A percentile compares a stretch with the other conserved stretches of the same genome.
These are phyloP conservation scores for Clavispora vitiphila DNA, from an alignment of 805 yeast genomes.

Conservation along the genomic window DNA sequence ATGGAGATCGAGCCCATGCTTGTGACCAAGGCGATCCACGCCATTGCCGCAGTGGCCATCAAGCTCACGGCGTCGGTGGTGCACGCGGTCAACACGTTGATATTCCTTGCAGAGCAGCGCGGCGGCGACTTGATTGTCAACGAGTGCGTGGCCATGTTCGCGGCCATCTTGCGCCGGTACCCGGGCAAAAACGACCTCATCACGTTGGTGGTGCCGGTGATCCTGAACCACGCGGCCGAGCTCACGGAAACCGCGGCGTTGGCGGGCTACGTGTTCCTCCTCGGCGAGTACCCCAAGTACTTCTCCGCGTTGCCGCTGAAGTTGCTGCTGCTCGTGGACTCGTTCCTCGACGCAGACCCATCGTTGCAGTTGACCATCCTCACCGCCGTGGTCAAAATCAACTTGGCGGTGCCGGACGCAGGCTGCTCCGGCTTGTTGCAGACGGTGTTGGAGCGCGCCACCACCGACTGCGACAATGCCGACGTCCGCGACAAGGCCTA, in stretches of 20 bases:
- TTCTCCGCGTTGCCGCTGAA: slow-evolving; percentile 50
- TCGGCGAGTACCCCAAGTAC: slow-evolving; percentile 65
- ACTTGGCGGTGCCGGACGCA: slow-evolving; percentile 17
- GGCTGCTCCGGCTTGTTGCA: slow-evolving; percentile 46
- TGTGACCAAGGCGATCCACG: slow-evolving; percentile 59
- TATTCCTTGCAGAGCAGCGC: slow-evolving; percentile 56
- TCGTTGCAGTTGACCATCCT: slow-evolving; percentile 55
- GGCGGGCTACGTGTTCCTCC: slow-evolving; percentile 61
- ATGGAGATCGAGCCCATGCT: slow-evolving; percentile 82
- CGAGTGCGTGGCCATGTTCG: slow-evolving; percentile 57
- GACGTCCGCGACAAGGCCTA: slow-evolving; percentile 80
- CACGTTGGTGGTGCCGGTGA: slow-evolving; percentile 51
- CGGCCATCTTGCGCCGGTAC: slow-evolving; percentile 63
- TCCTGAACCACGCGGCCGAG: slow-evolving; percentile 44
- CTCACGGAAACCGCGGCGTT: slow-evolving; percentile 47
- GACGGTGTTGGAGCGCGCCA: slow-evolving; percentile 54
- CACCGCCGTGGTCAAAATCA: slow-evolving; percentile 58
- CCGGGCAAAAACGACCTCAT: slow-evolving; percentile 47
- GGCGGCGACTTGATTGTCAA: slow-evolving; percentile 56
- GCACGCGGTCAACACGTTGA: slow-evolving; percentile 56
- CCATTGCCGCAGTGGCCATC: slow-evolving; percentile 69
- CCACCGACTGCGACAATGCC: slow-evolving; percentile 62
- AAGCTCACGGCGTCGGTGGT: slow-evolving; percentile 49
- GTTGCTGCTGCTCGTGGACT: slow-evolving; percentile 42
- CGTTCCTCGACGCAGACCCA: slow-evolving; percentile 56